Percentiles rank a stretch among this genome's conserved stretches.
These are phyloP conservation scores for Leishmania aethiopica DNA, from an alignment of 208 protist genomes.

Conservation along the genomic window DNA sequence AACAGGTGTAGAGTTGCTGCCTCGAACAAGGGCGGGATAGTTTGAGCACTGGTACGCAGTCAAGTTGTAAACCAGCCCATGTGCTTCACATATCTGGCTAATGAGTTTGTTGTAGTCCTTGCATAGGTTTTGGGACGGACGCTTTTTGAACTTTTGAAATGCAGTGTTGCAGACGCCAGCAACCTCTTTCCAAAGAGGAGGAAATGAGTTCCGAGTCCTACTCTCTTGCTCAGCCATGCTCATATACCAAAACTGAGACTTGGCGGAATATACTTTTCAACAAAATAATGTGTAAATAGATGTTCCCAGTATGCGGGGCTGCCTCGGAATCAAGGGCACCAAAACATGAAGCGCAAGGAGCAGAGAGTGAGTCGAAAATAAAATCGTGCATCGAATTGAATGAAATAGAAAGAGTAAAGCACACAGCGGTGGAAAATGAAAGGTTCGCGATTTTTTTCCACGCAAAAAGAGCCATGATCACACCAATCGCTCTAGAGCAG, in stretches of 20 bases:
- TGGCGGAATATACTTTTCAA: background rate
- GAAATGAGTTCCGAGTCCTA: conserved; percentile 27
- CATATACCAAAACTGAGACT: conserved; percentile 6
- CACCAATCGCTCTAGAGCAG: background rate
- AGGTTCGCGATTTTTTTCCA: background rate
- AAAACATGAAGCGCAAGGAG: background rate
- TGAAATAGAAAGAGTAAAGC: background rate
- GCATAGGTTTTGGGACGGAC: conserved; percentile 31
- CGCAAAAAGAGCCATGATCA: background rate
- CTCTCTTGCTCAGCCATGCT: background rate
- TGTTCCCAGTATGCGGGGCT: background rate
- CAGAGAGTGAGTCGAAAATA: background rate
- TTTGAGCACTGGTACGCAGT: conserved; percentile 64
- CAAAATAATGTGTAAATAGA: background rate
- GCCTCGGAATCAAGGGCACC: background rate
- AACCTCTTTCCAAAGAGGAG: conserved; percentile 44
- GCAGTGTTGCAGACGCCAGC: conserved; percentile 30
- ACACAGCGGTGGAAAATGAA: background rate
- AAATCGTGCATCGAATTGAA: background rate
- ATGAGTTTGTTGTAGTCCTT: conserved; percentile 51
- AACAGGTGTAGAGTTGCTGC: conserved; percentile 46
- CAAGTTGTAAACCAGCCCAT: conserved; percentile 57
- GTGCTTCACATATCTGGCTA: conserved; percentile 41
- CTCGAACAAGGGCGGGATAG: conserved; percentile 68
- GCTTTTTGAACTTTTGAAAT: conserved; percentile 39